These are phyloP conservation scores for Solanum pennellii DNA, from an alignment of 257 asterid species.

Conservation along the genomic window DNA sequence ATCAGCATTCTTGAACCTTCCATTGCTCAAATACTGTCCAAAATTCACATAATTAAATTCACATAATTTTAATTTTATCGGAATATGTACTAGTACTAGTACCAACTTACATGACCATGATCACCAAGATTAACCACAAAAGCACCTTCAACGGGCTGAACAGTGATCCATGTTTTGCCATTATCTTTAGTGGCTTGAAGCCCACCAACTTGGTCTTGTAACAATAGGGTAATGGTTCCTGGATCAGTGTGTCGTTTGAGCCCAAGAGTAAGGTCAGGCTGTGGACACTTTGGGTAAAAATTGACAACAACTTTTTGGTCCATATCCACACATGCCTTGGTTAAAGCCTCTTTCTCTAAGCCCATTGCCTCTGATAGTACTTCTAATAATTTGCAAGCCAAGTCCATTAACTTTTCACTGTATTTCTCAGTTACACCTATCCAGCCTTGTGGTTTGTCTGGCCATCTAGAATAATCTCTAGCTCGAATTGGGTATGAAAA, in stretches of 20 bases:
- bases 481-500: conserved; percentile 56
- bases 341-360: conserved; percentile 51
- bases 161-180: conserved; percentile 86
- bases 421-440: conserved; percentile 40
- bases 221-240: conserved; percentile 67
- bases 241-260: conserved; percentile 90
- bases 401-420: conserved; percentile 45
- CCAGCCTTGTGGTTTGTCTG: conserved; percentile 73
- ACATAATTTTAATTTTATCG: not conserved
- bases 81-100: not conserved
- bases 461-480: conserved; percentile 81
- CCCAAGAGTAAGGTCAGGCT: conserved; percentile 72
- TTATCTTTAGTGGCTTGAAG: conserved; percentile 84
- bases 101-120: conserved; percentile 57
- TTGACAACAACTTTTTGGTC: conserved; percentile 84
- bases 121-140: conserved; percentile 92
- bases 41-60: not conserved
- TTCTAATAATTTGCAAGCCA: conserved; percentile 45
- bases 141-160: conserved; percentile 75
- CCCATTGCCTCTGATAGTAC: conserved; percentile 79
- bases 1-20: conserved; percentile 92
- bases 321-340: conserved; percentile 73
- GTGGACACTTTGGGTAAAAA: conserved; percentile 87
- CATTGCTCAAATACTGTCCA: conserved; percentile 68
- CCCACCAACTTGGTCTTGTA: conserved; percentile 91